A percentile compares a stretch with the other conserved stretches of the same genome.
phyloP scores from a whole-genome alignment of 495 filamentous ascomycete genomes.

The Choiromyces venosus region DNA sequence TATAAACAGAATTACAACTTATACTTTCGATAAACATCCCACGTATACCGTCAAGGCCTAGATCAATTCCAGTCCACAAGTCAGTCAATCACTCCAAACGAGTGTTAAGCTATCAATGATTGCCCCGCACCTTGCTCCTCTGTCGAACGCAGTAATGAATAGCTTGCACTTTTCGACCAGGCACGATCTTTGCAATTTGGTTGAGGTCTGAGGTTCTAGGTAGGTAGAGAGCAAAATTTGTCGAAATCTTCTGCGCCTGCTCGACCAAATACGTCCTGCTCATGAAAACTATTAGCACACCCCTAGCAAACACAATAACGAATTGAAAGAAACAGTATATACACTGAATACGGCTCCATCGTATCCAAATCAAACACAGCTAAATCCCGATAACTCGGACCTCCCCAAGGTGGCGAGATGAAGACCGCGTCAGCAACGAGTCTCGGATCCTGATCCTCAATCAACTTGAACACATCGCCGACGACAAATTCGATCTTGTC shows the following conservation, averaged over 20 bases:
- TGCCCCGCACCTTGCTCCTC: conserved; percentile 64
- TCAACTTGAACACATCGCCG: conserved; percentile 70
- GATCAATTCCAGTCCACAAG: neutral
- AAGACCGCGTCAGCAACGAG: conserved; percentile 63
- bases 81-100: neutral
- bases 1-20: neutral
- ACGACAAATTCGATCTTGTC: conserved; percentile 76
- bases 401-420: conserved; percentile 93
- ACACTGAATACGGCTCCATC: conserved; percentile 75
- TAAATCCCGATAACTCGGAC: conserved; percentile 70
- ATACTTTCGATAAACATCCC: conserved; percentile 21
- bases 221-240: conserved; percentile 68
- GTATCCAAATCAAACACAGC: conserved; percentile 74
- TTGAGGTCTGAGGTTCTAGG: conserved; percentile 80
- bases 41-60: conserved; percentile 37
- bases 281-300: neutral
- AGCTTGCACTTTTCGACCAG: conserved; percentile 57
- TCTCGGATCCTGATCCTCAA: conserved; percentile 38
- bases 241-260: conserved; percentile 43
- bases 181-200: conserved; percentile 60
- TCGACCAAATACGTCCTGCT: conserved; percentile 17
- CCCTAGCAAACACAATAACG: neutral
- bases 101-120: neutral
- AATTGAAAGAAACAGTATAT: conserved; percentile 44
- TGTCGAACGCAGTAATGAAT: conserved; percentile 89